phyloP scores from a whole-genome alignment of 2,329 filamentous ascomycete genomes.

The Penicillium decumbens region DNA sequence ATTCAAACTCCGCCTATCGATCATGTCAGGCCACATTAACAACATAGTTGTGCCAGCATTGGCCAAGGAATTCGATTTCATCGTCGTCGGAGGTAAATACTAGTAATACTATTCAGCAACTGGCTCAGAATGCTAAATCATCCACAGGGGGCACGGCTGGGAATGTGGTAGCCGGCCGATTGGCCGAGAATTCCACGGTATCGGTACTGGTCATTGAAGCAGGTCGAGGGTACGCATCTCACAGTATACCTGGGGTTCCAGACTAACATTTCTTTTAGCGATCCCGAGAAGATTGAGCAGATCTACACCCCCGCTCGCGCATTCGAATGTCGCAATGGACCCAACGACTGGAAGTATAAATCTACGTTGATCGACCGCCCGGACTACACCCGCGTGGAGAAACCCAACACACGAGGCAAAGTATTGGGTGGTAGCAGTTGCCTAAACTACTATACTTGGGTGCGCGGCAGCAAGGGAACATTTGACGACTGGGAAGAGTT shows the following conservation, averaged over 20 bases:
- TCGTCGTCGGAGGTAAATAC: constrained; percentile 25
- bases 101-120: not conserved
- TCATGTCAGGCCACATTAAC: no score
- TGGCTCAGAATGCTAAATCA: not conserved
- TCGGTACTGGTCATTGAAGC: constrained; percentile 30
- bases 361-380: constrained; percentile 55
- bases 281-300: constrained; percentile 47
- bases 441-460: constrained; percentile 61
- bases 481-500: constrained; percentile 49
- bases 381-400: constrained; percentile 58
- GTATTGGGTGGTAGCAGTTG: constrained; percentile 55
- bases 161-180: constrained; percentile 46
- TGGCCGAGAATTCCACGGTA: constrained; percentile 47
- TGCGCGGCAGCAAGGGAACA: constrained; percentile 53
- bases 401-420: constrained; percentile 59
- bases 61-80: constrained; percentile 19
- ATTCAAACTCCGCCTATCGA: no score
- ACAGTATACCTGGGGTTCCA: not conserved
- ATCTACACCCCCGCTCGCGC: constrained; percentile 55
- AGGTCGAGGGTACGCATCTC: constrained; percentile 13
- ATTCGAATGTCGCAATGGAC: constrained; percentile 51
- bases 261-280: constrained; percentile 20
- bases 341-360: constrained; percentile 60
- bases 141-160: constrained; percentile 44
- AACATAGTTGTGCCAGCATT: not conserved